Evolutionary conservation across 768 basidiomycete genomes (phyloP), one percentile per base, ranked within the genome.

Genomic region (Termitomyces sp.): DNA sequence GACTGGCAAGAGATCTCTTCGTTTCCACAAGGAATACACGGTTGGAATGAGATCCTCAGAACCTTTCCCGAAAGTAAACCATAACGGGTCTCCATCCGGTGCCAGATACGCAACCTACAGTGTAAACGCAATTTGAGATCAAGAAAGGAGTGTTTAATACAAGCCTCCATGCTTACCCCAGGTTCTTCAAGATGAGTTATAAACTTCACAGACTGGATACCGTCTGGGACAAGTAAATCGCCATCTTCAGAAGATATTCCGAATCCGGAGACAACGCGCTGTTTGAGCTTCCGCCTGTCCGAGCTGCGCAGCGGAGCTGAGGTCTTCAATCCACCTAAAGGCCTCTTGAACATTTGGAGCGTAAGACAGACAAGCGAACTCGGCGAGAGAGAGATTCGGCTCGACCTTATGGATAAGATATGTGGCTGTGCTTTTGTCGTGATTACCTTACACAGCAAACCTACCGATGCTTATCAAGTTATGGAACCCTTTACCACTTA

Each of bases 1-100:
- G 57, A 78, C 78, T 0, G 89, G 87, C 9, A 94, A 74, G 1
- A 94, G 71, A 40, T 81, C 76, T 10, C 80, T 79, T 42, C 80
- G 80, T 66, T 87, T 91, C 87, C 89, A 90, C 23, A 94, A 69
- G 0, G 91, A 89, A 65, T 91, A 91, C 17, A 91, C 80, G 40
- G 88, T 87, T n/a, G 91, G 91, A 44, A 91, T 80, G 35, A 91
- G 72, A 42, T 84, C 82, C 12, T 86, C 82, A 3, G 78, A 75
- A 31, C 76, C 80, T 68, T 86, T 89, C 21, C 88, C 88, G 17
- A 86, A 59, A 0, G 81, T 82, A 61, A 93, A 89, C 90, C 91
- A 93, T 35, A 91, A 70, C 0, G 91, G 91, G 62, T 87, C 82
- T 21, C 87, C 86, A 21, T 82, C 79, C 5, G 79, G 69, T 8